Evolutionary conservation across 208 protist genomes (phyloP), one percentile per base, ranked within the genome.

Genomic region (Lotmaria passim): DNA sequence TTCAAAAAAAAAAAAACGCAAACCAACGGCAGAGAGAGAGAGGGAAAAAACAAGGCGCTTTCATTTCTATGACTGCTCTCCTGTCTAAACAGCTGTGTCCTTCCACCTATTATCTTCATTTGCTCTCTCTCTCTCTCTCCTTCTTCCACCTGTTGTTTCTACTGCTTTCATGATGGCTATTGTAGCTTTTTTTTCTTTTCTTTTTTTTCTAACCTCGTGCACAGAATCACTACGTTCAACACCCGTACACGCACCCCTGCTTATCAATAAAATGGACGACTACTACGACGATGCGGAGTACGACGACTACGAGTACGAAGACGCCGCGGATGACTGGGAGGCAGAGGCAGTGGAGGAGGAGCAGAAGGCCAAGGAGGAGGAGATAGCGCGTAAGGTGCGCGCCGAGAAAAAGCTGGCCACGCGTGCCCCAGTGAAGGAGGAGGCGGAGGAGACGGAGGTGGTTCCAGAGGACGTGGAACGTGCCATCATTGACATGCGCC

Each of bases 281-380:
- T 66, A 85, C 55, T n/a, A 79, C 73, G 82, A 87, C 46, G 41
- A 84, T 52, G 58, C 59, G 30, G 69, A 82, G 31, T 67, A 79
- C 56, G 72, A 86, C 41, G 68, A 85, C 67, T 61, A 77, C 43
- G 82, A 91, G 61, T 90, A 83, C 71, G 81, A 93, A 52, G 91
- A 96, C 75, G 86, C 81, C 47, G 85, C 81, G 47, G 89, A 96
- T 67, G 89, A 96, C 56, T 96, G 89, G 89, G 87, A 96, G 72
- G 74, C 73, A 17, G 89, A 96, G 73, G 82, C 79, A 8, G 82
- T 66, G 6, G 76, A 82, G 57, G 73, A 86, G 47, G 91, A 94
- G 74, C 72, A 85, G 67, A 67, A 78, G 48, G 81, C 85, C 26
- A 64, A 80, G 39, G 77, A 71, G 38, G 80, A 91, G 73, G 79